Evolutionary conservation across 345 rosid species (phyloP), one percentile per base, ranked within the genome.

Genomic region (Hevea brasiliensis): DNA sequence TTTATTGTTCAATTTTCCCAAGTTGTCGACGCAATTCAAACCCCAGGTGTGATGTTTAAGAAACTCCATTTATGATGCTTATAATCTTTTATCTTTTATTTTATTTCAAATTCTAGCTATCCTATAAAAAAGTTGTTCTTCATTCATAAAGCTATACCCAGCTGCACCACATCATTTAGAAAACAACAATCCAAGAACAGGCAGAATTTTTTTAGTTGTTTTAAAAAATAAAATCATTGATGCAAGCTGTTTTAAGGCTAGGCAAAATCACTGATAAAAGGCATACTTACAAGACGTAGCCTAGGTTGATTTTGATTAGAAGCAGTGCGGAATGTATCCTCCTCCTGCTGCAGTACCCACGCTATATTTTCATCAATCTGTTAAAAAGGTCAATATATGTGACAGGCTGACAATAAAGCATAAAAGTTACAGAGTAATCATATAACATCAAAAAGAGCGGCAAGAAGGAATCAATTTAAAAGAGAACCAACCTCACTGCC

Each of bases 311-410:
- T 70, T 65, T 73, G 82, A 68, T 24, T 61, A 70, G 83, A 68
- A 80, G 84, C 47, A 80, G 83, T 48, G 73, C n/a, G 80, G 17
- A 56, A 45, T 23, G 72, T 66, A 69, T 78, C 80, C 74, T 91
- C 98, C 77, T 80, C 91, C 72, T 85, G 90, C 81, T 87, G 91
- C 79, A 89, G 79, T 66, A 80, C 44, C 90, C 86, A 69, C 37
- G 88, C 94, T 44, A 90, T 60, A 80, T 76, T 74, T 79, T 85
- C 90, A 81, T 88, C 94, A 50, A 82, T 80, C 96, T 93, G 87
- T 74, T 54, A 70, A 68, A n/a, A 79, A 65, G 4, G 60, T 42
- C 61, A 42, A 67, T n/a, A 71, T 71, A 51, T 58, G 73, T 41
- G 21, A 70, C 56, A 61, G 57, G 26, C 57, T 4, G 5, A 45